Percentiles rank a stretch among this genome's conserved stretches.
Conservation (phyloP, 2,329 filamentous ascomycete species). For the Didymella pinodella region DNA sequence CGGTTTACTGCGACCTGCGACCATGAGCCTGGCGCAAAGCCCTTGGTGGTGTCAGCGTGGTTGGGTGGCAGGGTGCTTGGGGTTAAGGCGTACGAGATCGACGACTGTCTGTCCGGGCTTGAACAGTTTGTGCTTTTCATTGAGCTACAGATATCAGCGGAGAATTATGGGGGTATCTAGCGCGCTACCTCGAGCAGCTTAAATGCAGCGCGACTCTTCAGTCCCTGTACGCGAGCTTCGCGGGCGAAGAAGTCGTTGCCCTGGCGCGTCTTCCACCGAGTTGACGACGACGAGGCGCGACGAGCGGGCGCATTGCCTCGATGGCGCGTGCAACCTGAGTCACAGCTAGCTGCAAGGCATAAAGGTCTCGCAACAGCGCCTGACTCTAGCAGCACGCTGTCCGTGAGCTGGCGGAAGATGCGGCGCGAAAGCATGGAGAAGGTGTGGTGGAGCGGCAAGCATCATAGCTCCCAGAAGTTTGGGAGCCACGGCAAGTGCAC, state of each 20-base stretch:
- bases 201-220: constrained; percentile 92
- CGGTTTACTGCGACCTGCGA: constrained; percentile 78
- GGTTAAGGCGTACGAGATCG: constrained; percentile 70
- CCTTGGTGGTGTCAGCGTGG: constrained; percentile 56
- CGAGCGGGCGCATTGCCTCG: constrained; percentile 20
- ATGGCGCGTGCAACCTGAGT: constrained; percentile 17
- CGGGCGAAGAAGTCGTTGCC: constrained; percentile 73
- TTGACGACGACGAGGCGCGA: constrained; percentile 59
- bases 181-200: constrained; percentile 82
- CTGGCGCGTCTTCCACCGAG: constrained; percentile 84
- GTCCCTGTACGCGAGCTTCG: constrained; percentile 77
- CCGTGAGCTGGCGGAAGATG: constrained; percentile 47
- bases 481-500: constrained; percentile 15
- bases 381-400: constrained; percentile 41
- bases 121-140: constrained; percentile 82
- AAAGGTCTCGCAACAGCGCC: constrained; percentile 8
- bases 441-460: constrained; percentile 14
- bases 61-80: background rate
- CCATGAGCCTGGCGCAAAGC: constrained; percentile 75
- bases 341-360: constrained; percentile 29
- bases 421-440: constrained; percentile 49
- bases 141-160: constrained; percentile 67
- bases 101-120: constrained; percentile 82
- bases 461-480: constrained; percentile 30
- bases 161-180: background rate